Evolutionary conservation across 202 grass and related monocot species (phyloP).

Genomic region (Zoysia matrella): DNA sequence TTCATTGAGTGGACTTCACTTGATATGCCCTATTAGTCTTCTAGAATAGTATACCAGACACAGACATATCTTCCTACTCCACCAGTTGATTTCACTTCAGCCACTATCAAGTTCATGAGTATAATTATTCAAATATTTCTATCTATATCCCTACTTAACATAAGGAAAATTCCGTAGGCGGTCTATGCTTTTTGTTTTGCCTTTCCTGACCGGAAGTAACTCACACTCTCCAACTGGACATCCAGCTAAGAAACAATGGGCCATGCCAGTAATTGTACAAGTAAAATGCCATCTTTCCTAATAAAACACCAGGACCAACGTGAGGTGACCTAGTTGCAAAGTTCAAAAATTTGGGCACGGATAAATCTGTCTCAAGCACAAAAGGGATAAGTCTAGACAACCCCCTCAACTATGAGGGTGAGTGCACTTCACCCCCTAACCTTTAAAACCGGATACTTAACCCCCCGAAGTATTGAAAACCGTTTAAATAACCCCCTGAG

Average conservation of each 20-base stretch:
- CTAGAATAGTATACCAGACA: slow-evolving; percentile 2
- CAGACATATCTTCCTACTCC: background rate
- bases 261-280: slow-evolving; percentile 11
- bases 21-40: background rate
- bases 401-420: no score
- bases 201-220: background rate
- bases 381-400: background rate
- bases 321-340: slow-evolving; percentile 6
- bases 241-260: background rate
- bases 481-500: no score
- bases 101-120: background rate
- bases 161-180: background rate
- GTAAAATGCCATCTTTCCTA: slow-evolving; percentile 1
- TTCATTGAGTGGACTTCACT: background rate
- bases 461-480: no score
- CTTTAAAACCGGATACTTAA: no score
- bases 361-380: background rate
- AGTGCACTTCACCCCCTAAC: no score
- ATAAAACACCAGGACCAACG: slow-evolving; percentile 1
- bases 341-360: background rate
- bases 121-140: background rate
- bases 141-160: background rate
- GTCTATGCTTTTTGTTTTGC: no score
- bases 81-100: background rate
- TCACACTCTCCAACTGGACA: background rate